phyloP scores from a whole-genome alignment of 768 basidiomycete genomes.

The Dentipellis fragilis region DNA sequence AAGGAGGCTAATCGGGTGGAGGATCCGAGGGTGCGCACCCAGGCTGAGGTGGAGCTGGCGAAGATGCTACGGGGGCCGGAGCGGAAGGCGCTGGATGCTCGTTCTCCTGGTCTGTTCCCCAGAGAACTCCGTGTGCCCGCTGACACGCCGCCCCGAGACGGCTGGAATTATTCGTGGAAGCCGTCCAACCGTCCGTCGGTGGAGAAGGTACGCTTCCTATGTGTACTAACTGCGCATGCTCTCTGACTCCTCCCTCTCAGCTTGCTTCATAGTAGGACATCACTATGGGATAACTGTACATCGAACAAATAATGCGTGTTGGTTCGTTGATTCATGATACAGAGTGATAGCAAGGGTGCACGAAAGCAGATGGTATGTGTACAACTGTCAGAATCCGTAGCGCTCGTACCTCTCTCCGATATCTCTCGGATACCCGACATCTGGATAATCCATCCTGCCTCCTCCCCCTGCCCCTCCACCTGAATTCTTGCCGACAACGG shows the following conservation, averaged over 20 bases:
- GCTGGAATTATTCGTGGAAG: constrained; percentile 86
- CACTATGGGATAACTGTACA: not conserved
- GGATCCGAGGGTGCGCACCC: constrained; percentile 57
- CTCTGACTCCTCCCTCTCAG: no score
- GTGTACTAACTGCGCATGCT: no score
- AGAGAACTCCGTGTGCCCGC: constrained; percentile 79
- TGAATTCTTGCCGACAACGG: constrained; percentile 66
- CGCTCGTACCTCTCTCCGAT: not conserved
- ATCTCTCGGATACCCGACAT: not conserved
- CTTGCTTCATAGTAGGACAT: no score
- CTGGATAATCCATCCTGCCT: constrained; percentile 6
- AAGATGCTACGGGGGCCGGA: constrained; percentile 59
- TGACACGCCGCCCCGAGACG: constrained; percentile 71
- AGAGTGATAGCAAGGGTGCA: not conserved
- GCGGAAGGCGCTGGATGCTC: constrained; percentile 62
- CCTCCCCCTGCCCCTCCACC: constrained; percentile 15
- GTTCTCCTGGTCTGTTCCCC: constrained; percentile 77
- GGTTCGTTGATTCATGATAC: not conserved
- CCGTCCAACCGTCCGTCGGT: constrained; percentile 19
- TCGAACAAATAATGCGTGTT: not conserved
- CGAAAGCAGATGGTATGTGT: not conserved
- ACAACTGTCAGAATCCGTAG: not conserved
- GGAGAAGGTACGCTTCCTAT: no score
- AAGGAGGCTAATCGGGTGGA: constrained; percentile 65
- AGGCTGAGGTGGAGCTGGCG: constrained; percentile 44